Base-by-base conservation (phyloP, 257 asterid genomes). In the Gentiana dahurica region DNA sequence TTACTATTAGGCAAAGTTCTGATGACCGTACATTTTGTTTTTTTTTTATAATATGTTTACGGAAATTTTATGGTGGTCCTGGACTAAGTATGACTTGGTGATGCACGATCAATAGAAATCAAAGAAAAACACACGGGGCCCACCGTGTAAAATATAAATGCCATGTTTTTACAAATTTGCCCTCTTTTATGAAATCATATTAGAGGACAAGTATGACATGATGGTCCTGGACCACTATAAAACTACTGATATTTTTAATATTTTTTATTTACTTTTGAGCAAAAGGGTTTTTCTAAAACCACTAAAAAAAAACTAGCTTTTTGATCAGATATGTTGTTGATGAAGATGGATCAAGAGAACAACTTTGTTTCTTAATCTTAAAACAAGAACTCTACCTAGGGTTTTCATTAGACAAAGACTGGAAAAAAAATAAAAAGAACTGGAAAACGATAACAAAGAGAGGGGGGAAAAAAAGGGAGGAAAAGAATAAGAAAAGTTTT, bases 321-420 rank as follows among this genome's bases (percentile, higher is more conserved):
- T 5, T 41, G 46, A 41, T 41, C 8, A 41, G 46, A 41, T 41
- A 41, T 41, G 46, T 41, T 41, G 46, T 0, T 41, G 46, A 41
- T 41, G 46, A 41, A 5, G 8, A 41, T 41, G 8, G 8, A 41
- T 41, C 50, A 24, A 55, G 52, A 57, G 62, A 44, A 41, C 39
- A 57, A 41, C 62, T 43, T 24, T 57, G 53, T 11, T 57, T 34
- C 32, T 13, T 37, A n/a, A 10, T 50, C 46, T 11, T 37, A 51
- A 54, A 43, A 36, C 24, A 24, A 59, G 38, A 6, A 58, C 44
- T 58, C 55, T 62, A 60, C 64, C 47, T 74, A 77, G 87, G 89
- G 78, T 73, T 68, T 71, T 2, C 6, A 34, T 15, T 33, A 51
- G 7, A 47, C 53, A 63, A 63, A 62, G 49, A 59, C 57, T 24